Evolutionary conservation across 768 basidiomycete genomes (phyloP), one percentile per base, ranked within the genome.

Genomic region (Leccinum truebloodii): DNA sequence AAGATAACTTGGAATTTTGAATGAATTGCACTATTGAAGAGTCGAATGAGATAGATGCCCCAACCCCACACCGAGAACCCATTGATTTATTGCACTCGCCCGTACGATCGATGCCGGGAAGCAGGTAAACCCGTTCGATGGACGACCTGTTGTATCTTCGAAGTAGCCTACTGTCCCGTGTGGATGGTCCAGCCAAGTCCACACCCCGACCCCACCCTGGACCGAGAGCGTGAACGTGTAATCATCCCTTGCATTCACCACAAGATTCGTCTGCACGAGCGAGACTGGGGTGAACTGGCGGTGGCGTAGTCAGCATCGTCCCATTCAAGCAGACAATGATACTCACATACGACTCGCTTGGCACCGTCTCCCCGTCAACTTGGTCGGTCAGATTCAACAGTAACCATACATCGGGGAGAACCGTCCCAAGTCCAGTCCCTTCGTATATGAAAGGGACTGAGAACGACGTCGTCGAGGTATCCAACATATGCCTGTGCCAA

Each of bases 141-240:
- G 26, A 26, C 6, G 26, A 1, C 26, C 26, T 26, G 26, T 26
- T 26, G 26, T 26, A 26, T 26, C 26, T 26, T 26, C 26, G 6
- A 26, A n/a, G n/a, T n/a, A n/a, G n/a, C n/a, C n/a, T n/a, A n/a
- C n/a, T n/a, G n/a, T n/a, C n/a, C n/a, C n/a, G 0, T 75, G 71
- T 0, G 84, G 84, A 68, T 86, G 84, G 55, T 86, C 85, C 0
- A 86, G 73, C 83, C 84, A 86, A 6, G 84, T 80, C 80, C 82
- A 86, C 1, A 79, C 73, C 1, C 80, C 83, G 5, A 86, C 84
- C 1, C 84, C 85, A 13, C 81, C 80, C 48, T 71, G 69, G 3
- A 83, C 84, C 3, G 82, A 83, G 5, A 86, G 67, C 1, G 78
- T 80, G 66, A 86, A 85, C 0, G 78, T 80, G 55, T 80, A 65